phyloP scores from a whole-genome alignment of 768 basidiomycete species.

The Mycena rebaudengoi region DNA sequence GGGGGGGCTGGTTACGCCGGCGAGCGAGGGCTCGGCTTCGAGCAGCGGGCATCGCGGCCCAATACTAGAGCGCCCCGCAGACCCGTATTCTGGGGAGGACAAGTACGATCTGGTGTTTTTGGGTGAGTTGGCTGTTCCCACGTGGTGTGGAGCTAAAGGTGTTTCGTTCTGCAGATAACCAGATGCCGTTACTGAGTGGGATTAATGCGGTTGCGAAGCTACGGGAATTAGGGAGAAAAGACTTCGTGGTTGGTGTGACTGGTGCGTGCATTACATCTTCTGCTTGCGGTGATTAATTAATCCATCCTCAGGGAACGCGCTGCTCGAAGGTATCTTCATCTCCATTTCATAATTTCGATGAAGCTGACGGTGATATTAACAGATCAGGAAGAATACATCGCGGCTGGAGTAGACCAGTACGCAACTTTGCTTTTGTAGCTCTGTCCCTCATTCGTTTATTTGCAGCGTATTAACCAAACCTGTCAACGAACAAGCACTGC shows the following conservation, averaged over 20 bases:
- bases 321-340: slow-evolving; percentile 51
- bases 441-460: slow-evolving; percentile 15
- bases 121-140: neutral
- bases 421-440: slow-evolving; percentile 33
- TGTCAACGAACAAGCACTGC: slow-evolving; percentile 67
- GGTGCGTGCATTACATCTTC: slow-evolving; percentile 46
- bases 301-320: slow-evolving; percentile 56
- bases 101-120: slow-evolving; percentile 60
- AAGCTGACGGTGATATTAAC: slow-evolving; percentile 42
- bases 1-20: slow-evolving; percentile 51
- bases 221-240: slow-evolving; percentile 67
- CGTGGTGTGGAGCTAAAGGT: neutral
- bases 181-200: slow-evolving; percentile 87
- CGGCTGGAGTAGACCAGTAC: slow-evolving; percentile 80
- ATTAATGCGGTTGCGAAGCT: slow-evolving; percentile 71
- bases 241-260: slow-evolving; percentile 87
- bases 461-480: slow-evolving; percentile 81
- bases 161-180: slow-evolving; percentile 59
- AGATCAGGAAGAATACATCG: slow-evolving; percentile 81
- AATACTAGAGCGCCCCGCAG: slow-evolving; percentile 45
- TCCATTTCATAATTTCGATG: neutral
- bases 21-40: slow-evolving; percentile 47
- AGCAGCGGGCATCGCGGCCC: slow-evolving; percentile 33
- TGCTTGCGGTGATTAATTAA: neutral
- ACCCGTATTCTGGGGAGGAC: slow-evolving; percentile 38